A percentile compares a stretch with the other conserved stretches of the same genome.
Conservation (phyloP, 2,329 filamentous ascomycete species). For the Calonectria multiphialidica region DNA sequence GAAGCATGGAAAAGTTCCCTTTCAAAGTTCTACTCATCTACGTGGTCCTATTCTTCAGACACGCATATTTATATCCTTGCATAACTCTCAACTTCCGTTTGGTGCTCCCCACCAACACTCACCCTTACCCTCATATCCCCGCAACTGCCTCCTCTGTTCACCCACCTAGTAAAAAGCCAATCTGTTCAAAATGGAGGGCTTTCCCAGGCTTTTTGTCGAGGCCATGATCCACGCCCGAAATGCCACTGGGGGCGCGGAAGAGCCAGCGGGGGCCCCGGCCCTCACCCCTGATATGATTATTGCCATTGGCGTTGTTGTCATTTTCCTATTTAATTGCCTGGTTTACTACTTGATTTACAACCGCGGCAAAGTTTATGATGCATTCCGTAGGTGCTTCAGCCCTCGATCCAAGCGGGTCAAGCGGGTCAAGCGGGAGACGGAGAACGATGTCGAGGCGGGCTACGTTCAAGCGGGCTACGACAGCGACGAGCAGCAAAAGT, state of each 20-base stretch:
- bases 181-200: not conserved
- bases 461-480: too few relatives aligned
- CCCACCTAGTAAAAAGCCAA: not conserved
- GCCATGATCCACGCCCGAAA: not conserved
- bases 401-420: not conserved
- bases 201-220: not conserved
- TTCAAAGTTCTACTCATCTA: not conserved
- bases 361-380: too few relatives aligned
- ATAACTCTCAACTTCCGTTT: not conserved
- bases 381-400: too few relatives aligned
- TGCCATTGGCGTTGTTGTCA: not conserved
- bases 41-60: not conserved
- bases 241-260: not conserved
- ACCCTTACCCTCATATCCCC: not conserved
- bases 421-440: not conserved
- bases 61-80: not conserved
- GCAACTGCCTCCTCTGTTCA: not conserved
- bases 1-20: not conserved
- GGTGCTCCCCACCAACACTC: not conserved
- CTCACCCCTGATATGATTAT: not conserved
- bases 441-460: not conserved
- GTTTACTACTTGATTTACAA: too few relatives aligned
- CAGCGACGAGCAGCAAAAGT: too few relatives aligned
- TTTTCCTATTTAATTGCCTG: not conserved
- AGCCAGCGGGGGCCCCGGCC: not conserved